Evolutionary conservation across 371 early-diverging fungal genomes (phyloP).

Genomic region (Mortierella sp.): DNA sequence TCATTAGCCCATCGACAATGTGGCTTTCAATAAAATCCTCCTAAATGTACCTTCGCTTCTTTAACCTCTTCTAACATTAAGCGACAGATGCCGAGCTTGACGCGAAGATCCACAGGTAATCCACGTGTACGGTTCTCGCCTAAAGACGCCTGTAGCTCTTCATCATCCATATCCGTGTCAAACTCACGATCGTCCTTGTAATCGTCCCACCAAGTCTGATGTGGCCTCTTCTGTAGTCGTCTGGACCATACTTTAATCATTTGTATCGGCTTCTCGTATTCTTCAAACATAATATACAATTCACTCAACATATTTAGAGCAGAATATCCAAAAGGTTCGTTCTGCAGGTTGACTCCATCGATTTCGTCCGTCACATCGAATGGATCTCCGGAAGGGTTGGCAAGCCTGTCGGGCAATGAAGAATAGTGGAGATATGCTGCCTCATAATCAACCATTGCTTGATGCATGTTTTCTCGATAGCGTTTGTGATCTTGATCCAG

Average conservation of each 20-base stretch:
- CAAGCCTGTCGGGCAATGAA: constrained; percentile 40
- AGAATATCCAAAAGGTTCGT: constrained; percentile 73
- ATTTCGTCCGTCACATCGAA: constrained; percentile 48
- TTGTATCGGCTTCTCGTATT: constrained; percentile 77
- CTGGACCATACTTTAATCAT: constrained; percentile 80
- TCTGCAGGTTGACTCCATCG: constrained; percentile 41
- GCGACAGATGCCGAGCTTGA: constrained; percentile 88
- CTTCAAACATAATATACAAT: constrained; percentile 81
- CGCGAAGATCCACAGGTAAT: constrained; percentile 87
- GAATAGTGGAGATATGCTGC: constrained; percentile 57
- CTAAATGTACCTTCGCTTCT: constrained; percentile 68
- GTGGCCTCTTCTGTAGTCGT: constrained; percentile 75
- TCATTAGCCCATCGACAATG: no score
- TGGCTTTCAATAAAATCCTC: not conserved
- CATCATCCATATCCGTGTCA: constrained; percentile 60
- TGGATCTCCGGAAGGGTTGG: constrained; percentile 27
- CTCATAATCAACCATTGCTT: constrained; percentile 62
- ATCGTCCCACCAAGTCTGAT: constrained; percentile 73
- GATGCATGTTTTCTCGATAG: constrained; percentile 53
- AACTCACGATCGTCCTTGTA: constrained; percentile 71
- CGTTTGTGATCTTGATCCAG: constrained; percentile 45
- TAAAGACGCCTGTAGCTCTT: constrained; percentile 52
- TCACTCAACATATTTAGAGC: constrained; percentile 90
- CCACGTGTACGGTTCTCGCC: constrained; percentile 48
- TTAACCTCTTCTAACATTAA: constrained; percentile 77